Evolutionary conservation across 2,329 filamentous ascomycete species (phyloP), one percentile per base, ranked within the genome.

Genomic region (Colletotrichum brevisporum): DNA sequence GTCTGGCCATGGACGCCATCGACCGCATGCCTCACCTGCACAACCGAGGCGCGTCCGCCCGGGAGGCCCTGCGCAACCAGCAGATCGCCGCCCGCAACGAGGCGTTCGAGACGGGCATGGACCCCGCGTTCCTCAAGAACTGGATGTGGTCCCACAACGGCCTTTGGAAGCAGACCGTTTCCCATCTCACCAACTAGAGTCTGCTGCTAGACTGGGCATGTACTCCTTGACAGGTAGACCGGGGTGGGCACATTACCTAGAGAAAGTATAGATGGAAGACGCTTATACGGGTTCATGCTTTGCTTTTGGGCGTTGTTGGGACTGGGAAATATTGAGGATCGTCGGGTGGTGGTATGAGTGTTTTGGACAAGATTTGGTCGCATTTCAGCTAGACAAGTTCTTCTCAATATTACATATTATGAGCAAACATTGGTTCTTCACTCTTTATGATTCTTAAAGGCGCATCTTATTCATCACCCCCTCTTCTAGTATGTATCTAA

Each of bases 1-100:
- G 90, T 73, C 81, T 95, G 45, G 92, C 92, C 10, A 93, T 95
- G 70, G 89, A 92, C 74, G 92, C 92, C 15, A 91, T 95, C 67
- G 92, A 94, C 74, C 86, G 88, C 71, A 87, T 94, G 74, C 83
- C 85, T 8, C 79, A 81, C 1, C 80, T 94, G 39, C 85, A 87
- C 16, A 94, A 94, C 81, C 87, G 84, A 63, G 91, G 89, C 1
- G 81, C 89, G 0, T 80, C 84, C 0, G 88, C 89, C 0, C 82
- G 92, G 26, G 91, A 94, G 81, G 83, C 83, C 64, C 83, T 95
- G 73, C 79, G 90, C 70, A 88, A 91, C 73, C 81, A 85, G 72
- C 90, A 92, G 83, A 89, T 93, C 73, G 81, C 82, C 58, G 90
- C 90, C 2, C 85, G 85, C 74, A 89, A 87, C 67, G 85, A 88